Conservation (phyloP, 371 early-diverging fungal species). For the Lichtheimia corymbifera region DNA sequence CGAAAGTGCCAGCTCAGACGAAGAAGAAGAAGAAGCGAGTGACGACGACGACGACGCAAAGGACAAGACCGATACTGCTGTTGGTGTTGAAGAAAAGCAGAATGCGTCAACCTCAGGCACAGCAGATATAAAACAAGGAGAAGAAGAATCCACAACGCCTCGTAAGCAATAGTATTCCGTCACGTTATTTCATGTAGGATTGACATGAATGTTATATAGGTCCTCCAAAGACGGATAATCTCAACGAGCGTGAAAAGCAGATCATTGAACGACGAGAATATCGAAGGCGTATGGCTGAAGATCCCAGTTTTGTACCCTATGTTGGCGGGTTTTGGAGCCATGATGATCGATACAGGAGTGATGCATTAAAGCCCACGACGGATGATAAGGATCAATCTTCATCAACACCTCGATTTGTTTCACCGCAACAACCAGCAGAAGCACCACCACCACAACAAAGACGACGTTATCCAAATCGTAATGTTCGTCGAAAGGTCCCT, state of each 20-base stretch:
- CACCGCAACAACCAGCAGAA: too few relatives aligned
- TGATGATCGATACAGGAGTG: slow-evolving; percentile 57
- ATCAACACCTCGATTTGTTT: not conserved
- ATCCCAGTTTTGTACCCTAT: slow-evolving; percentile 62
- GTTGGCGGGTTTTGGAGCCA: slow-evolving; percentile 63
- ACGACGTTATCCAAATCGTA: too few relatives aligned
- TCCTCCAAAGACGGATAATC: not conserved
- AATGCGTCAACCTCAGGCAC: too few relatives aligned
- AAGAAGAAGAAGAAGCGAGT: not conserved
- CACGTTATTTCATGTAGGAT: too few relatives aligned
- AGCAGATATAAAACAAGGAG: too few relatives aligned
- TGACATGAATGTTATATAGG: too few relatives aligned
- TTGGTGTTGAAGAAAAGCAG: not conserved
- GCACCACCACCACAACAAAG: not conserved
- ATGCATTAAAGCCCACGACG: slow-evolving; percentile 22
- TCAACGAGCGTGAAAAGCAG: slow-evolving; percentile 33
- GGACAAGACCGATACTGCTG: not conserved
- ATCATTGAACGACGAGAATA: slow-evolving; percentile 56
- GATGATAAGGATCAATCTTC: not conserved
- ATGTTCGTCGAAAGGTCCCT: slow-evolving; percentile 1
- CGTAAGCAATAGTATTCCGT: too few relatives aligned
- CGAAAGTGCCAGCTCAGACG: not conserved
- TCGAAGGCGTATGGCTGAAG: slow-evolving; percentile 54
- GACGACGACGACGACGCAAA: not conserved
- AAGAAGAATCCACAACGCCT: too few relatives aligned